phyloP scores from a whole-genome alignment of 148 eudicot genomes.

The Silene latifolia region DNA sequence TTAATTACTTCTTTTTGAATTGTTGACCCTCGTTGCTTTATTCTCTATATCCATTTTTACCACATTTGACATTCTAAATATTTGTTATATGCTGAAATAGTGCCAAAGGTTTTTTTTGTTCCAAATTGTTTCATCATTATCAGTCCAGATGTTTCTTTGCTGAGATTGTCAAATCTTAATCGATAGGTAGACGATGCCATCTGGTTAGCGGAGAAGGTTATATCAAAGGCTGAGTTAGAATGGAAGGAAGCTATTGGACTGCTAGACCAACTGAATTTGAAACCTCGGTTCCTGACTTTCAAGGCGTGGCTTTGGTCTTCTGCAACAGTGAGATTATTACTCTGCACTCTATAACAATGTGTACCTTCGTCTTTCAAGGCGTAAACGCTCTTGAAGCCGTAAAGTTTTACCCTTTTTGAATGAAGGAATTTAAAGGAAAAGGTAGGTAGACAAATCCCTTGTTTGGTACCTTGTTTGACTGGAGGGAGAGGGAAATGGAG shows the following conservation, averaged over 20 bases:
- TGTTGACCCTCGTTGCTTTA: not conserved
- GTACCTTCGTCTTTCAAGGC: not conserved
- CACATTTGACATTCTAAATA: not conserved
- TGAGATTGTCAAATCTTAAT: slow-evolving; percentile 24
- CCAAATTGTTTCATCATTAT: not conserved
- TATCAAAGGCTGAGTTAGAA: slow-evolving; percentile 46
- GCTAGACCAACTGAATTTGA: slow-evolving; percentile 55
- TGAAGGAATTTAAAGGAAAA: too few relatives aligned
- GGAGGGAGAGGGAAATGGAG: not conserved
- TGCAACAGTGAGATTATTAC: slow-evolving; percentile 57
- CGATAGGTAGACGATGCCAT: slow-evolving; percentile 80
- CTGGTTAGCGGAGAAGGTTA: slow-evolving; percentile 76
- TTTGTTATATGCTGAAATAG: not conserved
- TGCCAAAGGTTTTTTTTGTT: not conserved
- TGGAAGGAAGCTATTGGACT: slow-evolving; percentile 59
- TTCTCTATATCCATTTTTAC: too few relatives aligned
- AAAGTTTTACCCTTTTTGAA: not conserved
- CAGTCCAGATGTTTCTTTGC: slow-evolving; percentile 4
- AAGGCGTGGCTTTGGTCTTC: slow-evolving; percentile 98
- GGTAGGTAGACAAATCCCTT: not conserved
- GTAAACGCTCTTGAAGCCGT: not conserved
- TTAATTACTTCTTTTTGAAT: not conserved
- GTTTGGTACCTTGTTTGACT: not conserved
- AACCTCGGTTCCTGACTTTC: slow-evolving; percentile 47
- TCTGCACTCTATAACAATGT: not conserved